Base-by-base conservation (phyloP, 129 eudicot genomes). In the Logfia minima region DNA sequence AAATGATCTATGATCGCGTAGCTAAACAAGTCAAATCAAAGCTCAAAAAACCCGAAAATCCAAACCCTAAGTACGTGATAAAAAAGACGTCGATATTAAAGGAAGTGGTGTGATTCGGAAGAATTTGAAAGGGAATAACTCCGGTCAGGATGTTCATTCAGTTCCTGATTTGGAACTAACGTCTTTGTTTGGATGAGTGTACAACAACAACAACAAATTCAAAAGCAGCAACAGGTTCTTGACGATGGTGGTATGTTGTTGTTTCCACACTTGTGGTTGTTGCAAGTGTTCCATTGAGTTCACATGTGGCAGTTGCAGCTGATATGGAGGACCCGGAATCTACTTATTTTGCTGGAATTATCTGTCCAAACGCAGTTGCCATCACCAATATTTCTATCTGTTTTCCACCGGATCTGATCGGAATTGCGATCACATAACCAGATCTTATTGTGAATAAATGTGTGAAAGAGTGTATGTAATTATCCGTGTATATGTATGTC, bases 151-250 rank as follows among this genome's bases (percentile, higher is more conserved):
- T 77, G 88, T 76, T 18, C 90, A 86, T 74, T 82, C 84, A 67
- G 70, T 75, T 39, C 77, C 85, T 0, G 96, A 88, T 63, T 81
- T 85, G 74, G 97, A 91, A 53, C 84, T 88, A 41, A 84, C 74
- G 22, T 90, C 91, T 9, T 88, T 93, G 35, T 88, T 86, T 48
- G 97, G 89, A 81, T 88, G 89, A 88, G 70, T 65, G 82, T 82
- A 24, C 58, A 76, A 80, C 78, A 23, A 51, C 71, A 66, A 2
- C 66, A 58, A 21, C 64, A 19, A 75, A 35, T 43, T 66, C 81
- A 72, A n/a, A 80, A 82, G 82, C 68, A 58, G 14, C 63, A 58
- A 58, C 63, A 21, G 13, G 63, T 14, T 39, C 87, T 71, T 72
- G 91, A 72, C 2, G 92, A 86, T 53, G 88, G 84, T 6, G 86